Conservation (phyloP, 495 filamentous ascomycete genomes). For the Pyrenula aspistea region DNA sequence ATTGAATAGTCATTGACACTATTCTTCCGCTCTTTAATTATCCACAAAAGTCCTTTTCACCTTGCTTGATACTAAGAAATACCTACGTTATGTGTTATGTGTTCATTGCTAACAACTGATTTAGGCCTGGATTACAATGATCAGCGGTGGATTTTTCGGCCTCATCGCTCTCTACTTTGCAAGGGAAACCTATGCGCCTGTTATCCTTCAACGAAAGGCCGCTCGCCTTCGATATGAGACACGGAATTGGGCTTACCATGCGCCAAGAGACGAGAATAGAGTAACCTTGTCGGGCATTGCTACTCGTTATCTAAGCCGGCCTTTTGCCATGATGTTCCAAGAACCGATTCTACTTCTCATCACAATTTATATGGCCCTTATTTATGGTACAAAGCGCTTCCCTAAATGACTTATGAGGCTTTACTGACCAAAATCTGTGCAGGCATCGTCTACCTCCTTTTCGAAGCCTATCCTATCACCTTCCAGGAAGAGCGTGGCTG, state of each 20-base stretch:
- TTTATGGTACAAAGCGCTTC: constrained; percentile 24
- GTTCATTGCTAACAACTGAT: background rate
- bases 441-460: constrained; percentile 29
- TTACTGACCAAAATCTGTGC: constrained; percentile 28
- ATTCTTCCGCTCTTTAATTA: too few species aligned
- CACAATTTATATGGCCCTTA: constrained; percentile 32
- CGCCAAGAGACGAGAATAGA: constrained; percentile 34
- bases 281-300: constrained; percentile 22
- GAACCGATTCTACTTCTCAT: constrained; percentile 36
- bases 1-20: too few species aligned
- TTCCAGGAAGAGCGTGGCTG: constrained; percentile 36
- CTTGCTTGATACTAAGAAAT: too few species aligned
- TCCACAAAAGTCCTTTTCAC: too few species aligned
- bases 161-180: constrained; percentile 25
- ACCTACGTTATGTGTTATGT: too few species aligned
- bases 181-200: constrained; percentile 41
- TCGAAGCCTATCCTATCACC: constrained; percentile 39
- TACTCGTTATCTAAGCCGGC: constrained; percentile 17
- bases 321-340: constrained; percentile 31
- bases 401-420: background rate
- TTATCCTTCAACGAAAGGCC: constrained; percentile 38
- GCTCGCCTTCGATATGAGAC: constrained; percentile 35
- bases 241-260: constrained; percentile 44
- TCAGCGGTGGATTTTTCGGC: constrained; percentile 34
- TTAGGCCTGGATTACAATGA: constrained; percentile 37